Evolutionary conservation across 495 filamentous ascomycete species (phyloP).

Genomic region (Astrothelium subdiscretum): DNA sequence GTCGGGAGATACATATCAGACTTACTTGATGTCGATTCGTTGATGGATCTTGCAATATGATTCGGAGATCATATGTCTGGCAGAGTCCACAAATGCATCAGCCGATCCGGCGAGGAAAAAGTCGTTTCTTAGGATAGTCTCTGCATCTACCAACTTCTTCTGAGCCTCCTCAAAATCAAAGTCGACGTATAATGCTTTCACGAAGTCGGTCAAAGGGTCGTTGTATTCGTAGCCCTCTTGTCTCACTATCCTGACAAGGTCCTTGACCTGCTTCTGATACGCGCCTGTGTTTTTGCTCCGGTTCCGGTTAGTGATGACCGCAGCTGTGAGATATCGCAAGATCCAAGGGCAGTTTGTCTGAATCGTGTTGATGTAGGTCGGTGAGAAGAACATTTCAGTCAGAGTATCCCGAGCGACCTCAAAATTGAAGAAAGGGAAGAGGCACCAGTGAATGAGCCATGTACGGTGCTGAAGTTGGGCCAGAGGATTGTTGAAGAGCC

Average conservation of each 20-base stretch:
- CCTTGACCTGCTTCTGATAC: slow-evolving; percentile 97
- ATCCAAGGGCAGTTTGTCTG: slow-evolving; percentile 97
- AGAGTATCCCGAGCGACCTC: slow-evolving; percentile 80
- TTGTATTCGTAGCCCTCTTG: slow-evolving; percentile 96
- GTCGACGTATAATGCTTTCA: slow-evolving; percentile 92
- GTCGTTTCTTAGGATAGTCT: slow-evolving; percentile 82
- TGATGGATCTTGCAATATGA: slow-evolving; percentile 99
- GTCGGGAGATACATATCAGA: not conserved
- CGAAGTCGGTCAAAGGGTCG: slow-evolving; percentile 90
- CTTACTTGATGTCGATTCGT: slow-evolving; percentile 86
- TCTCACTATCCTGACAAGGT: slow-evolving; percentile 83
- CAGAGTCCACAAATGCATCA: slow-evolving; percentile 86
- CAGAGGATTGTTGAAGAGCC: slow-evolving; percentile 89
- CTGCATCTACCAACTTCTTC: slow-evolving; percentile 77
- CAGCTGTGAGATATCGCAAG: slow-evolving; percentile 83
- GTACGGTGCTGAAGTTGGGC: slow-evolving; percentile 89
- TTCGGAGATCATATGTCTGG: slow-evolving; percentile 92
- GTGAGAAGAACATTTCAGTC: slow-evolving; percentile 92
- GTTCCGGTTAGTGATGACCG: slow-evolving; percentile 90
- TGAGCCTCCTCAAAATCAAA: slow-evolving; percentile 99
- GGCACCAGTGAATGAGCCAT: slow-evolving; percentile 94
- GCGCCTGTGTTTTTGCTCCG: slow-evolving; percentile 67
- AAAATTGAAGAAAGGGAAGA: slow-evolving; percentile 98
- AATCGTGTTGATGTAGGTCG: slow-evolving; percentile 96
- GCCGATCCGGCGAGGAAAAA: slow-evolving; percentile 85